These are phyloP conservation scores for Lichenothelia convexa DNA, from an alignment of 495 filamentous ascomycete genomes.

Conservation along the genomic window DNA sequence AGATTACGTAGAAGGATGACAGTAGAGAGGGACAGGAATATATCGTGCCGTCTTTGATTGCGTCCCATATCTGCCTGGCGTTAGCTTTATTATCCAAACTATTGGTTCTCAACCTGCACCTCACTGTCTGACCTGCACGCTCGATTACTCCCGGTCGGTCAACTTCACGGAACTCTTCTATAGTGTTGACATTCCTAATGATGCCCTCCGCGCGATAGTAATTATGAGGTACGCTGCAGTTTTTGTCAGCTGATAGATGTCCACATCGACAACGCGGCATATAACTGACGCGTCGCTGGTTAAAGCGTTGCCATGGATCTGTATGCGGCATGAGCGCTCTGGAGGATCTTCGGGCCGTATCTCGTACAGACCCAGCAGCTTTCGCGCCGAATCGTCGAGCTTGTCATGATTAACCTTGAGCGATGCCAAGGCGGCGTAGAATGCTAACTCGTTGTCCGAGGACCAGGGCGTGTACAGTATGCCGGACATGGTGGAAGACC, in stretches of 20 bases:
- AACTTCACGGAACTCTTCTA: constrained; percentile 71
- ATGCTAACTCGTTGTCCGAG: constrained; percentile 86
- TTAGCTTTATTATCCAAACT: background rate
- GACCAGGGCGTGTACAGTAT: constrained; percentile 67
- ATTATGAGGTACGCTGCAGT: constrained; percentile 47
- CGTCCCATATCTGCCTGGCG: constrained; percentile 68
- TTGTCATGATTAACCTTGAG: constrained; percentile 93
- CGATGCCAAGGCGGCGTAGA: constrained; percentile 73
- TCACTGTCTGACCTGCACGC: constrained; percentile 56
- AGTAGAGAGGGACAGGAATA: constrained; percentile 85
- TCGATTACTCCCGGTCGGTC: constrained; percentile 57
- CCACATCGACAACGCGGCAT: no score
- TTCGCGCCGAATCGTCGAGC: constrained; percentile 78
- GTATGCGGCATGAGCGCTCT: constrained; percentile 61
- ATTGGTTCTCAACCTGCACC: constrained; percentile 7
- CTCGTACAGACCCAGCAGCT: constrained; percentile 78
- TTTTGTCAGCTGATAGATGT: no score
- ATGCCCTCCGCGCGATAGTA: constrained; percentile 74
- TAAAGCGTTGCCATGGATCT: constrained; percentile 72
- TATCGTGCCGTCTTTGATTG: constrained; percentile 86
- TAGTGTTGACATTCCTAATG: constrained; percentile 90
- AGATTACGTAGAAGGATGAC: constrained; percentile 69
- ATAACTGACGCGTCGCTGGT: constrained; percentile 51
- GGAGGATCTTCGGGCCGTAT: constrained; percentile 48
- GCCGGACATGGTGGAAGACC: constrained; percentile 11